These are phyloP conservation scores for Trypanosoma grayi DNA, from an alignment of 208 protist species.

Conservation along the genomic window DNA sequence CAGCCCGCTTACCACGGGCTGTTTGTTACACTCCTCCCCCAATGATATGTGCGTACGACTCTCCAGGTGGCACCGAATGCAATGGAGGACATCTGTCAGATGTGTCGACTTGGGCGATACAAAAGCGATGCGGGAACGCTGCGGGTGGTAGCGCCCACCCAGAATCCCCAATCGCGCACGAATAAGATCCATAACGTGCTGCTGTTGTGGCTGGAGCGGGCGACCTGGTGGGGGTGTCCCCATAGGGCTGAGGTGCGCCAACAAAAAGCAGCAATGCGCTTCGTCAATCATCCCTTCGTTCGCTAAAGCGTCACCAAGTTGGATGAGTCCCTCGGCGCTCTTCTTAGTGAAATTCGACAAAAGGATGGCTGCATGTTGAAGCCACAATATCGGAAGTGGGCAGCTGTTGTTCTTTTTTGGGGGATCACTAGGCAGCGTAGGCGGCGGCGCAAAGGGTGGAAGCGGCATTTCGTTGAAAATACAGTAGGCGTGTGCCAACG, in stretches of 20 bases:
- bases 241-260: slow-evolving; percentile 44
- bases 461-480: slow-evolving; percentile 78
- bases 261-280: slow-evolving; percentile 71
- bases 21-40: background rate
- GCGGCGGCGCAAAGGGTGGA: slow-evolving; percentile 38
- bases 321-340: slow-evolving; percentile 50
- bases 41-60: background rate
- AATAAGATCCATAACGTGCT: slow-evolving; percentile 47
- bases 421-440: background rate
- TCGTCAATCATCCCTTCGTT: slow-evolving; percentile 43
- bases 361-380: slow-evolving; percentile 52
- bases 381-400: slow-evolving; percentile 29
- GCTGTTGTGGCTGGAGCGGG: slow-evolving; percentile 36
- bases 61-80: slow-evolving; percentile 39
- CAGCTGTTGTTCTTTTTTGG: background rate
- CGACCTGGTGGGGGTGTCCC: slow-evolving; percentile 18
- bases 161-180: slow-evolving; percentile 50
- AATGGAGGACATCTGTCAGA: slow-evolving; percentile 61
- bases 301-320: slow-evolving; percentile 42
- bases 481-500: slow-evolving; percentile 78
- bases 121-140: slow-evolving; percentile 52
- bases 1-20: slow-evolving; percentile 30
- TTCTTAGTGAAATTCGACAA: slow-evolving; percentile 65
- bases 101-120: slow-evolving; percentile 57
- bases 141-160: slow-evolving; percentile 57